Evolutionary conservation across 73 alveolate species (phyloP).

Genomic region (Tetrahymena borealis): DNA sequence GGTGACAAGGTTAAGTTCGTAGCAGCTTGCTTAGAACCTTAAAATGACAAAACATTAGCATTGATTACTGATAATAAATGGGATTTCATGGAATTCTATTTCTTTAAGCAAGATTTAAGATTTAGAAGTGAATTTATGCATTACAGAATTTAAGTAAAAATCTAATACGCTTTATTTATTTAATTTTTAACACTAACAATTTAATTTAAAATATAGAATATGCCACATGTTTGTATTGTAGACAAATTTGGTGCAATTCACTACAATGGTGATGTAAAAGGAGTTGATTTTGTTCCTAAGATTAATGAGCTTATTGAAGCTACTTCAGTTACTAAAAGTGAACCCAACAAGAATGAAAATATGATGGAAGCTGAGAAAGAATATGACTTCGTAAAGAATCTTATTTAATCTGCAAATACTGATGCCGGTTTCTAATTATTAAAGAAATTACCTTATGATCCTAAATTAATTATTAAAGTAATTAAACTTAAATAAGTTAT

Average conservation of each 20-base stretch:
- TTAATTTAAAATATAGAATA: background rate
- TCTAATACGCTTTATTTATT: background rate
- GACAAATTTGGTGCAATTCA: background rate
- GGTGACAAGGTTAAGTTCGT: constrained; percentile 26
- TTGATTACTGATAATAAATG: background rate
- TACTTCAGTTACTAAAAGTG: background rate
- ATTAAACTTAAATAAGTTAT: too few species aligned
- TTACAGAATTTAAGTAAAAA: background rate
- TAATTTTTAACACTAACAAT: background rate
- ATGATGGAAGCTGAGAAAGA: background rate
- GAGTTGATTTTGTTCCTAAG: background rate
- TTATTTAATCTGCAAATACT: background rate
- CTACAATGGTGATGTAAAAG: background rate
- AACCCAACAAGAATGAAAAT: background rate
- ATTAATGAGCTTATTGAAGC: background rate
- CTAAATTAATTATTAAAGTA: background rate
- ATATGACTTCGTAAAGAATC: background rate
- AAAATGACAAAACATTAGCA: background rate
- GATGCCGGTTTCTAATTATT: background rate
- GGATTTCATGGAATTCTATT: background rate
- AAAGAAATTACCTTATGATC: background rate
- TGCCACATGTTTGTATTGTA: background rate
- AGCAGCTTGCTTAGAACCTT: constrained; percentile 1
- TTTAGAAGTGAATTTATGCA: background rate
- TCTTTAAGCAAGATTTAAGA: background rate